Evolutionary conservation across 2,329 filamentous ascomycete species (phyloP).

Genomic region (Fusarium sp.): DNA sequence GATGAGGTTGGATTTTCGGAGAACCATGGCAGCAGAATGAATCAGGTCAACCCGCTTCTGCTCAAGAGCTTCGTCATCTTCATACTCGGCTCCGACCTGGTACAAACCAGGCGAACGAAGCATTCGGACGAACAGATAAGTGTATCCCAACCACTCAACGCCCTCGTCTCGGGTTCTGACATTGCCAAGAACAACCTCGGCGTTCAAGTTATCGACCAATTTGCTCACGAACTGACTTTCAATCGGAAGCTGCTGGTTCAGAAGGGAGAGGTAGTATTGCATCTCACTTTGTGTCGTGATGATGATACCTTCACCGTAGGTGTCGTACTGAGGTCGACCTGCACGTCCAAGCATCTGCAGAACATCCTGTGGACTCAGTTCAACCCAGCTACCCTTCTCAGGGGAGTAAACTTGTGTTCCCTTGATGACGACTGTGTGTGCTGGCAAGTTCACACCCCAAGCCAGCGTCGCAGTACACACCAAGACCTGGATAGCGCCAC

Average conservation of each 20-base stretch:
- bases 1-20: conserved; percentile 88
- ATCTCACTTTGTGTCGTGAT: conserved; percentile 96
- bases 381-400: conserved; percentile 98
- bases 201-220: conserved; percentile 94
- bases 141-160: conserved; percentile 99
- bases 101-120: conserved; percentile 94
- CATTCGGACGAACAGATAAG: conserved; percentile 98
- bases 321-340: conserved; percentile 95
- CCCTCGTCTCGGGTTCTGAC: conserved; percentile 92
- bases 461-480: conserved; percentile 98
- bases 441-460: conserved; percentile 98
- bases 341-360: conserved; percentile 98
- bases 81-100: conserved; percentile 95
- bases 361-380: conserved; percentile 96
- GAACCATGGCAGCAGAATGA: conserved; percentile 88
- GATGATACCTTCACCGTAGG: conserved; percentile 98
- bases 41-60: conserved; percentile 98
- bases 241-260: conserved; percentile 97
- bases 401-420: conserved; percentile 98
- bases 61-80: conserved; percentile 89
- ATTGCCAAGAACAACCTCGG: conserved; percentile 94
- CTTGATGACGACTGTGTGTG: conserved; percentile 99
- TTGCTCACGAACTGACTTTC: conserved; percentile 96
- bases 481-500: conserved; percentile 92
- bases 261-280: conserved; percentile 94